Evolutionary conservation across 2,329 filamentous ascomycete species (phyloP), one percentile per base, ranked within the genome.

Genomic region (Paracamarosporium sp.): DNA sequence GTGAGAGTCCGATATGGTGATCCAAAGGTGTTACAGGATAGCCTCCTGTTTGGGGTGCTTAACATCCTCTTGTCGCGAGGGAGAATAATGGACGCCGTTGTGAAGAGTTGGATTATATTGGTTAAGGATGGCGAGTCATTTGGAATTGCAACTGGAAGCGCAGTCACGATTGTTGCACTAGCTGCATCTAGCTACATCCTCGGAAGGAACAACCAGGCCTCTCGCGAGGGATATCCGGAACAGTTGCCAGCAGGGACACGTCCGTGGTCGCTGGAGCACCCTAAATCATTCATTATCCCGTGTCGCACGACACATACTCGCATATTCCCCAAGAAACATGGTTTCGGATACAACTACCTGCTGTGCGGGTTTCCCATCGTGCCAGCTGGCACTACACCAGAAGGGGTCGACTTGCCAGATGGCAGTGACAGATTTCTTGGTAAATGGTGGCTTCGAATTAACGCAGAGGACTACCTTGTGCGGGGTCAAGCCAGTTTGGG

Each of bases 281-380:
- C 67, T 3, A 70, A 62, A 36, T 56, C 73, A 7, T 63, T 86
- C 55, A 76, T 93, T 12, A 85, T 92, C 40, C 88, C 89, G 7
- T 87, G 86, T 65, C 80, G 78, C 43, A 91, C 87, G 13, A 87
- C 83, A 2, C 90, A 93, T 71, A 79, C 83, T 4, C 82, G 90
- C 17, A 71, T 89, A n/a, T 87, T 89, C 56, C 90, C 90, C 0
- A 82, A 86, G 68, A 85, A 83, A 57, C 88, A 92, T 69, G 82
- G 82, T 0, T 93, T 93, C 68, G 80, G 80, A 0, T 91, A 92
- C 69, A 87, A 88, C 0, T 92, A 92, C 71, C 82, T 93, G 1
- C 80, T 88, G 44, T 86, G 88, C 25, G 89, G 90, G 0, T 80
- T 90, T 38, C 90, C 89, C 0, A 81, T 92, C 24, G 83, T 83